These are phyloP conservation scores for Aspergillus affinis DNA, from an alignment of 495 filamentous ascomycete species.

Conservation along the genomic window DNA sequence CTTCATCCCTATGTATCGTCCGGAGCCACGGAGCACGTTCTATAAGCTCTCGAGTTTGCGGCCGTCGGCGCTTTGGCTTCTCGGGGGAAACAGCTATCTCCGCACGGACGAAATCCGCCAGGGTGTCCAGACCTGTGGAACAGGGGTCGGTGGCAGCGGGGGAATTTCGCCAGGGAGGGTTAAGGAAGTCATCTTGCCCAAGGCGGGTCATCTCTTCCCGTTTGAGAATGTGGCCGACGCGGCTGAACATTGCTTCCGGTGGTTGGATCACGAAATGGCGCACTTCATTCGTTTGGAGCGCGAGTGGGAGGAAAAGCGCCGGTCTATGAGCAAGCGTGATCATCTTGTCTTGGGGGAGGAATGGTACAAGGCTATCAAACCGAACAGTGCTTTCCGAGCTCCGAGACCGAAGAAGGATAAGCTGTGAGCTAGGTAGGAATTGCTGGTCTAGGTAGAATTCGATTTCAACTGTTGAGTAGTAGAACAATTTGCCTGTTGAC, in stretches of 20 bases:
- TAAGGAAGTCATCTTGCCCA: constrained; percentile 5
- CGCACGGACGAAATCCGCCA: background rate
- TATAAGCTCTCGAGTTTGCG: background rate
- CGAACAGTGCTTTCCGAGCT: background rate
- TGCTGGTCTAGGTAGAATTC: background rate
- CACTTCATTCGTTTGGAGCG: background rate
- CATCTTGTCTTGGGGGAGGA: constrained; percentile 3
- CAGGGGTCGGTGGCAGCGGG: constrained; percentile 11
- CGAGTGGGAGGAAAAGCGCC: background rate
- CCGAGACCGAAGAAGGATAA: background rate
- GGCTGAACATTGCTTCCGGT: constrained; percentile 1
- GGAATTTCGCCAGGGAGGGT: constrained; percentile 3
- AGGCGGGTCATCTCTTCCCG: constrained; percentile 5
- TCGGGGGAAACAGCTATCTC: constrained; percentile 1
- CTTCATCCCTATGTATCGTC: background rate
- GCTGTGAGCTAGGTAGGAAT: background rate
- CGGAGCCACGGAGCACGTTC: constrained; percentile 1
- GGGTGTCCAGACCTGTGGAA: background rate
- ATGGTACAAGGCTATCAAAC: constrained; percentile 1
- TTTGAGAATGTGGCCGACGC: constrained; percentile 3
- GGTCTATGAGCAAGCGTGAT: constrained; percentile 1
- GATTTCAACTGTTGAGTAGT: too few relatives aligned
- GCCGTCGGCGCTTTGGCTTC: constrained; percentile 5
- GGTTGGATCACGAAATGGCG: constrained; percentile 4
- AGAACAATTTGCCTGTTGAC: background rate